These are phyloP conservation scores for Flammula alnicola DNA, from an alignment of 1,284 basidiomycete species.

Conservation along the genomic window DNA sequence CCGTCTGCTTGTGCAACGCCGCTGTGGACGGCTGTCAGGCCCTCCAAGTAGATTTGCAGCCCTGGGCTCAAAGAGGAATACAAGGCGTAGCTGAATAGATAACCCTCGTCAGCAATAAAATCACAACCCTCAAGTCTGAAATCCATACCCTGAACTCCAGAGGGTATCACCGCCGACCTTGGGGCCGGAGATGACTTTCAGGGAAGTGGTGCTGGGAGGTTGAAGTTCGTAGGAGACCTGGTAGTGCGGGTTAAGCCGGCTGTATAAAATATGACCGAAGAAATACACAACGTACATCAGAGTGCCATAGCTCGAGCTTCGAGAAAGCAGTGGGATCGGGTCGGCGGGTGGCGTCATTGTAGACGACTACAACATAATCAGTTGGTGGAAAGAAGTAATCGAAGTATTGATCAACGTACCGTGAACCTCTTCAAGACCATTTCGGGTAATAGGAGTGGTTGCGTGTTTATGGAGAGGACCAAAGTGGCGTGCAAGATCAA, in stretches of 20 bases:
- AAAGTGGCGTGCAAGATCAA: conserved; percentile 73
- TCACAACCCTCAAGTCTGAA: too few species aligned
- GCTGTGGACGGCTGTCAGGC: conserved; percentile 68
- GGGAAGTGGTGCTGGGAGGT: conserved; percentile 71
- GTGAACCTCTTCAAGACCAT: conserved; percentile 80
- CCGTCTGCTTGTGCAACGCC: conserved; percentile 72
- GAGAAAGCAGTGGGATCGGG: conserved; percentile 74
- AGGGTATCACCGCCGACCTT: conserved; percentile 73
- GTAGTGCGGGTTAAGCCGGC: too few species aligned
- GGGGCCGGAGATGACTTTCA: conserved; percentile 69
- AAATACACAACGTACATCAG: conserved; percentile 56
- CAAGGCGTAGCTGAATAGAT: conserved; percentile 66
- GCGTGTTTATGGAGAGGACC: conserved; percentile 86
- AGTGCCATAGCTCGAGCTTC: conserved; percentile 84
- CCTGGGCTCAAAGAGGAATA: conserved; percentile 74
- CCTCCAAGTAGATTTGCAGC: conserved; percentile 71
- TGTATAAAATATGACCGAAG: not conserved
- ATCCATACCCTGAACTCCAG: conserved; percentile 66
- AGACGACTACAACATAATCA: conserved; percentile 53
- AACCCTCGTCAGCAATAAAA: too few species aligned
- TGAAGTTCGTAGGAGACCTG: conserved; percentile 73
- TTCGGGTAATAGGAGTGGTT: conserved; percentile 75
- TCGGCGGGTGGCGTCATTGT: conserved; percentile 69
- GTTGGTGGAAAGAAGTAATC: conserved; percentile 4
- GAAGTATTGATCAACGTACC: conserved; percentile 40